Evolutionary conservation across 1,284 basidiomycete genomes (phyloP).

Genomic region (Ceratobasidium papillatum): DNA sequence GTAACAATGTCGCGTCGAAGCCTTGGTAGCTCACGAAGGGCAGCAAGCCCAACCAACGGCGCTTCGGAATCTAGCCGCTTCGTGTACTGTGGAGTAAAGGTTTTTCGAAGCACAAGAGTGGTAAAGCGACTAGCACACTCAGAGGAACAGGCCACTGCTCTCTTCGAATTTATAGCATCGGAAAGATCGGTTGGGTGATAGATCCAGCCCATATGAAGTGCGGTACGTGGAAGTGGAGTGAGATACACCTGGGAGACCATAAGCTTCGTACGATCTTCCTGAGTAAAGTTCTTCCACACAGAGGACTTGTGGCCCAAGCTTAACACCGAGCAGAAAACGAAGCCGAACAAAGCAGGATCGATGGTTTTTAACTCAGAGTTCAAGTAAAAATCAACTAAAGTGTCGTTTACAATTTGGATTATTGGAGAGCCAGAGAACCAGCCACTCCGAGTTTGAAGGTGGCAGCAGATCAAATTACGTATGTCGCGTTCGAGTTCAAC

Average conservation of each 20-base stretch:
- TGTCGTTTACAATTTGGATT: not conserved
- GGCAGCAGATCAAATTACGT: not conserved
- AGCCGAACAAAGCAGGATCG: slow-evolving; percentile 1
- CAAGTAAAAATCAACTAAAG: not conserved
- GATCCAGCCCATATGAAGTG: not conserved
- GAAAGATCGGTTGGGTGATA: not conserved
- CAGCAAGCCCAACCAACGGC: not conserved
- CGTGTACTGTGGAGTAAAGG: not conserved
- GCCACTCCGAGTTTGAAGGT: not conserved
- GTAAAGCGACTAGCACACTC: not conserved
- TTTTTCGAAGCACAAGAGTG: not conserved
- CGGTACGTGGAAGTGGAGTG: not conserved
- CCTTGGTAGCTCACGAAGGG: not conserved
- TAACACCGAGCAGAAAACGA: not conserved
- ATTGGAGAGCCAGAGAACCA: not conserved
- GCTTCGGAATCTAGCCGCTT: not conserved
- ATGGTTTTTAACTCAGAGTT: not conserved
- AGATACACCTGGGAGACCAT: not conserved
- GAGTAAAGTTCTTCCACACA: not conserved
- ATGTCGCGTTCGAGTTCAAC: not conserved
- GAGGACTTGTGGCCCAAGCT: not conserved
- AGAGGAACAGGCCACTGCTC: not conserved
- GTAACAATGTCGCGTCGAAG: not conserved
- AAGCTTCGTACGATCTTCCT: not conserved
- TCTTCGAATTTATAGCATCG: not conserved